Conservation (phyloP, 1,284 basidiomycete species). For the Flammula alnicola region DNA sequence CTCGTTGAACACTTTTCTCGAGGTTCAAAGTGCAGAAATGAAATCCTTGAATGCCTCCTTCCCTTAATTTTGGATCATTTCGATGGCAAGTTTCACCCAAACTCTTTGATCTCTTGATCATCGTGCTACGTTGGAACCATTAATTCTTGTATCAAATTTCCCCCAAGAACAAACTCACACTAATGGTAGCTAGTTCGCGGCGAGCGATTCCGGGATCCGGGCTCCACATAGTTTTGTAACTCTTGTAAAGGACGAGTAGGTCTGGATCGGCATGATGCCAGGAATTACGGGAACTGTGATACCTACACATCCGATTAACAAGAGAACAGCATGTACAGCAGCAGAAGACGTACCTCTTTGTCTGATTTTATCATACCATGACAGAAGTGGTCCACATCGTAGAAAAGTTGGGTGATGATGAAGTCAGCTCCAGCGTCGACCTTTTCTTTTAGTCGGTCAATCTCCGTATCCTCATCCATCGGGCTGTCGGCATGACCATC, state of each 20-base stretch:
- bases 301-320: slow-evolving; percentile 50
- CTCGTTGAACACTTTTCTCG: slow-evolving; percentile 92
- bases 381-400: slow-evolving; percentile 88
- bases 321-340: slow-evolving; percentile 11
- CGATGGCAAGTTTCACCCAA: slow-evolving; percentile 82
- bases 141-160: neutral
- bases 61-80: slow-evolving; percentile 72
- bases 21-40: slow-evolving; percentile 98
- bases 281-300: slow-evolving; percentile 93
- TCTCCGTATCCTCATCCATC: slow-evolving; percentile 69
- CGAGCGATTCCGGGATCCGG: slow-evolving; percentile 74
- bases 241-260: slow-evolving; percentile 90
- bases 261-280: slow-evolving; percentile 98
- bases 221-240: slow-evolving; percentile 90
- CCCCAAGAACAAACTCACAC: slow-evolving; percentile 57
- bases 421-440: slow-evolving; percentile 96
- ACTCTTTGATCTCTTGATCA: slow-evolving; percentile 90
- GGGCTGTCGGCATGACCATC: slow-evolving; percentile 86
- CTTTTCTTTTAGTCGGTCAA: slow-evolving; percentile 84
- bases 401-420: slow-evolving; percentile 97
- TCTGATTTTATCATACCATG: slow-evolving; percentile 79
- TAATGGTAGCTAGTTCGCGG: slow-evolving; percentile 78
- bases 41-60: slow-evolving; percentile 77
- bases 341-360: slow-evolving; percentile 58
- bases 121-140: slow-evolving; percentile 63